phyloP scores from a whole-genome alignment of 1,284 basidiomycete genomes.

The Laetiporus sulphureus region DNA sequence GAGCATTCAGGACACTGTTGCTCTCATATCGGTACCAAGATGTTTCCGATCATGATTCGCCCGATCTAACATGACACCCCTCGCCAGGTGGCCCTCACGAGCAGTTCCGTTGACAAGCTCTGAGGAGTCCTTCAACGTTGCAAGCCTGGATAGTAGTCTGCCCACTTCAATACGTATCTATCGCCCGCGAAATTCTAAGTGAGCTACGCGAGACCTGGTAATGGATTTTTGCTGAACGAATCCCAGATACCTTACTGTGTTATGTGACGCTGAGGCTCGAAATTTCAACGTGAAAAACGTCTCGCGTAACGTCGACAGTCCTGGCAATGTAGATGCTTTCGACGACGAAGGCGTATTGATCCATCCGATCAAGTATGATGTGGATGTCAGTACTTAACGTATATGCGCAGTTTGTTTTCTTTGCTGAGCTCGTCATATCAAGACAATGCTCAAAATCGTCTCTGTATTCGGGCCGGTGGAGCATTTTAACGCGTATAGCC shows the following conservation, averaged over 20 bases:
- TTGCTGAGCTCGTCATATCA: not conserved
- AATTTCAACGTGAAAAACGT: slow-evolving; percentile 8
- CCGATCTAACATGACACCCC: too few relatives aligned
- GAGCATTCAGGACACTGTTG: slow-evolving; percentile 65
- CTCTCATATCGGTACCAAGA: slow-evolving; percentile 75
- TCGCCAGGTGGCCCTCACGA: not conserved
- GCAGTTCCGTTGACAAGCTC: not conserved
- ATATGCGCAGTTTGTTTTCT: not conserved
- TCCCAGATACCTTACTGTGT: slow-evolving; percentile 43
- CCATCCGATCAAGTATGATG: slow-evolving; percentile 50
- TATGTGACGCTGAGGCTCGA: slow-evolving; percentile 50
- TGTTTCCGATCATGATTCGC: too few relatives aligned
- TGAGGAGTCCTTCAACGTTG: not conserved
- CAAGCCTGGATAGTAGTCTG: not conserved
- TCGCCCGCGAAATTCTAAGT: slow-evolving; percentile 41
- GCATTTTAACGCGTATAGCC: slow-evolving; percentile 26
- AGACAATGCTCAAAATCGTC: slow-evolving; percentile 44
- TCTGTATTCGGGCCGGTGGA: slow-evolving; percentile 54
- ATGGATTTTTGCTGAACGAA: slow-evolving; percentile 4
- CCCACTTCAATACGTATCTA: slow-evolving; percentile 49
- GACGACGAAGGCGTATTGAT: slow-evolving; percentile 38
- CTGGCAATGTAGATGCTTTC: slow-evolving; percentile 19
- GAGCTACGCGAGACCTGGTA: slow-evolving; percentile 6
- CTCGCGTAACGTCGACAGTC: not conserved
- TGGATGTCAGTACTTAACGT: slow-evolving; percentile 35